phyloP scores from a whole-genome alignment of 139 green algal species.

The Micractinium sp. region DNA sequence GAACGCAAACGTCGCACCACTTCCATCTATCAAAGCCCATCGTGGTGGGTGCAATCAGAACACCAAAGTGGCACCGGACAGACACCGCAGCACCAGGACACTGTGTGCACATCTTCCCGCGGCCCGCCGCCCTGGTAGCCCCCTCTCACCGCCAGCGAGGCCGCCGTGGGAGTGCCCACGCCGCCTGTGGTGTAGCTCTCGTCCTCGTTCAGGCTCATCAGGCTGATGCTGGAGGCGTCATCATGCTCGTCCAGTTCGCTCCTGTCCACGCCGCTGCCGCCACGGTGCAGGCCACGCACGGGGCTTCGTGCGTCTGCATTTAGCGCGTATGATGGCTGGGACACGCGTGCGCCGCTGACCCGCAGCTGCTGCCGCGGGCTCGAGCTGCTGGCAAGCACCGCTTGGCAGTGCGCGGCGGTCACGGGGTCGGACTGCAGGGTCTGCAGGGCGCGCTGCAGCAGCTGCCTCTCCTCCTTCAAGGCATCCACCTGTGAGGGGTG shows the following conservation, averaged over 20 bases:
- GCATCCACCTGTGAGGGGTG: constrained; percentile 42
- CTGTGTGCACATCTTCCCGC: neutral
- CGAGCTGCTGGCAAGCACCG: neutral
- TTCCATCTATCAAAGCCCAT: neutral
- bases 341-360: neutral
- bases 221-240: constrained; percentile 4
- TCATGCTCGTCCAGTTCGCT: neutral
- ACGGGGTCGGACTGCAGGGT: neutral
- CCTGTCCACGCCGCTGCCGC: neutral
- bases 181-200: neutral
- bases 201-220: constrained; percentile 12
- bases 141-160: neutral
- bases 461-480: constrained; percentile 49
- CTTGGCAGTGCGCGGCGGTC: neutral
- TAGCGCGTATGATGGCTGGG: neutral
- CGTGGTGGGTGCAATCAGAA: neutral
- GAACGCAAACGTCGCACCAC: neutral
- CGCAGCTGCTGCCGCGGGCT: neutral
- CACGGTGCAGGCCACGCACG: neutral
- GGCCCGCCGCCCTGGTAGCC: neutral
- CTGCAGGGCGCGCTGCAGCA: constrained; percentile 12
- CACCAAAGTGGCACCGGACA: neutral
- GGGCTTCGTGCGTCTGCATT: neutral
- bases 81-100: neutral
- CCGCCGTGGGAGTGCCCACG: neutral